phyloP scores from a whole-genome alignment of 2,329 filamentous ascomycete genomes.

The Scedosporium boydii region DNA sequence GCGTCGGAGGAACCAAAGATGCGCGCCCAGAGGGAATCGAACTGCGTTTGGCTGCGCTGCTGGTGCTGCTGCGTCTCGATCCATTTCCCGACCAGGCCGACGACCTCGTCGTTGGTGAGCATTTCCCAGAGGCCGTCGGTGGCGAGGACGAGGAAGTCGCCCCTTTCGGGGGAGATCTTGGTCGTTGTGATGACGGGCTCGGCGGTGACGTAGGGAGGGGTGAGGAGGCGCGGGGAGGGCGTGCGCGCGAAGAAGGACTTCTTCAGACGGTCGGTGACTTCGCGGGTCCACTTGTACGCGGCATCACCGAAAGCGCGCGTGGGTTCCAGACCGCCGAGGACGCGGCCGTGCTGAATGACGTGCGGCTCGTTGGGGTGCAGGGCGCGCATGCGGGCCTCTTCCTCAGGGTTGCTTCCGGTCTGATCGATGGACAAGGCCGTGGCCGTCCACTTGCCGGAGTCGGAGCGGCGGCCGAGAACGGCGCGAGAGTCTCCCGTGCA shows the following conservation, averaged over 20 bases:
- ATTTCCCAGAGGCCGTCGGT: constrained; percentile 98
- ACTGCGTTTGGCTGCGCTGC: constrained; percentile 58
- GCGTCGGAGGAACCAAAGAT: constrained; percentile 33
- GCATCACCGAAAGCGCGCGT: constrained; percentile 94
- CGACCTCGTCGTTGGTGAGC: constrained; percentile 96
- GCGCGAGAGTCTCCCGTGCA: constrained; percentile 96
- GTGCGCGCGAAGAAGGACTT: constrained; percentile 79
- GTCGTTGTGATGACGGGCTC: constrained; percentile 93
- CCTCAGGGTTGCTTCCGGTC: constrained; percentile 79
- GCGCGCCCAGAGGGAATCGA: constrained; percentile 54
- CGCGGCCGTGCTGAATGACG: constrained; percentile 80
- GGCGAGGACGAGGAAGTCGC: constrained; percentile 92
- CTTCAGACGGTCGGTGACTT: constrained; percentile 75
- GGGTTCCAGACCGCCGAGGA: constrained; percentile 85
- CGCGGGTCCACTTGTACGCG: constrained; percentile 88
- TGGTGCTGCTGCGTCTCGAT: constrained; percentile 76
- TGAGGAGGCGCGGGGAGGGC: constrained; percentile 69
- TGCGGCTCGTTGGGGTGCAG: constrained; percentile 85
- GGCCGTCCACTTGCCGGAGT: constrained; percentile 84
- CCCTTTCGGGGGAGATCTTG: constrained; percentile 76
- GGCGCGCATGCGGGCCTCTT: constrained; percentile 70
- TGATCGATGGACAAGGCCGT: constrained; percentile 86
- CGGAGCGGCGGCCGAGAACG: constrained; percentile 71
- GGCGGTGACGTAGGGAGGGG: constrained; percentile 92
- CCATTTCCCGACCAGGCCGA: constrained; percentile 95